Percentiles rank a stretch among this genome's conserved stretches.
Conservation (phyloP, 495 filamentous ascomycete species). For the Sphaerosporella brunnea region DNA sequence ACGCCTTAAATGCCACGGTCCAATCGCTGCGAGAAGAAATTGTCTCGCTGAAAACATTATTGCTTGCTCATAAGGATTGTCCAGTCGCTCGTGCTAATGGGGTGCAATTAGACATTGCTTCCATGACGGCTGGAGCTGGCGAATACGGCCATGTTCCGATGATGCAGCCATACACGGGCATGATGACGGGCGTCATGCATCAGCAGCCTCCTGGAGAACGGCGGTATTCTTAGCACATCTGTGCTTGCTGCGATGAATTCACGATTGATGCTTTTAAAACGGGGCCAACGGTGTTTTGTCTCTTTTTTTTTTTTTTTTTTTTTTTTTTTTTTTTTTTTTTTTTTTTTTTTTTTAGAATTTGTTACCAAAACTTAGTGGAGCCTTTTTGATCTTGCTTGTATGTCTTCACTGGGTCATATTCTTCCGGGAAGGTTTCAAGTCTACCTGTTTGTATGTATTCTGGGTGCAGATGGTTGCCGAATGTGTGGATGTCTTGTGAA, state of each 20-base stretch:
- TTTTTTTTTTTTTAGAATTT: constrained; percentile 3
- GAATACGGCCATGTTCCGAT: constrained; percentile 3
- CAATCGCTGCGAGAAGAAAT: constrained; percentile 77
- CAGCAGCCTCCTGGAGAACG: neutral
- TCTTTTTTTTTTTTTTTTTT: constrained; percentile 1
- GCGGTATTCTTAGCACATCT: constrained; percentile 3
- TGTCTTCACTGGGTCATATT: neutral
- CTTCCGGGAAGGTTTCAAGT: no score
- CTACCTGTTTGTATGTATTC: no score
- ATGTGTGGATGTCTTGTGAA: no score
- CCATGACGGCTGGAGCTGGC: neutral
- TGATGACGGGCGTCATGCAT: constrained; percentile 4
- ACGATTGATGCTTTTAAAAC: constrained; percentile 1
- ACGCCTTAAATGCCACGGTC: constrained; percentile 66
- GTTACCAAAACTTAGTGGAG: constrained; percentile 18
- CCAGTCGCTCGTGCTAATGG: constrained; percentile 81
- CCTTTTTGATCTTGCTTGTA: neutral
- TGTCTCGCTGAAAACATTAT: constrained; percentile 80
- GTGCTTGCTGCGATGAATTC: neutral
- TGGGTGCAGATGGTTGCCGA: no score
- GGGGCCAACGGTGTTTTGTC: constrained; percentile 1
- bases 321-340: neutral
- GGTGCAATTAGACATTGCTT: constrained; percentile 25
- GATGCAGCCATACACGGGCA: constrained; percentile 4
- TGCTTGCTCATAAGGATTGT: constrained; percentile 93